Base-by-base conservation (phyloP, 768 basidiomycete species). In the Psilocybe cubensis region DNA sequence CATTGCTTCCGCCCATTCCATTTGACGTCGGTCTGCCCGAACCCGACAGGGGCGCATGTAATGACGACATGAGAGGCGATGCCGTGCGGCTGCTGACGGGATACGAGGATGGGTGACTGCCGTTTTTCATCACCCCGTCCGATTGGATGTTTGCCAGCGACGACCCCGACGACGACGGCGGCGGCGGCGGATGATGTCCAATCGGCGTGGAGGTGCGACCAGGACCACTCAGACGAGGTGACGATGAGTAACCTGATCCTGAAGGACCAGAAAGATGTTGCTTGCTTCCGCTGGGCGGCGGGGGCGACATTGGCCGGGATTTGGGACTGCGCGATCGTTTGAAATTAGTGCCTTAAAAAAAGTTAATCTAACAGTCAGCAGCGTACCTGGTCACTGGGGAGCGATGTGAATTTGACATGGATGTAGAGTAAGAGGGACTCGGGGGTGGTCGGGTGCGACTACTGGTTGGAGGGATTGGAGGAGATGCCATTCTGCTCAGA, bases 261-360 rank as follows among this genome's bases (percentile, higher is more conserved):
- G 64, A 50, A 28, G 59, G 68, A 18, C 61, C 64, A 28, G 56
- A 61, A 45, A 59, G 44, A 60, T 46, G 40, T 35, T 65, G 66
- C 42, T 62, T 63, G 45, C 54, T 53, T 46, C 51, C 60, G 57
- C 58, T 62, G 20, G 33, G 60, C 12, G 62, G 55, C n/a, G 61
- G 63, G 20, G 77, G 73, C 7, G 74, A 74, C 11, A 69, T 52
- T 4, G 73, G 66, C 28, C 71, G 69, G 65, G 71, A 69, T 65
- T 74, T 74, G 12, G 71, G 68, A 40, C 66, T 72, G 42, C 38
- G 48, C 31, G 56, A 48, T 54, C 51, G 44, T 27, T 23, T 35
- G 49, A 29, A 49, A 4, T 35, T 28, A 48, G 42, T 20, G 21
- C 42, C 25, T 38, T 18, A 17, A 11, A 24, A 44, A 48, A 11